phyloP scores from a whole-genome alignment of 2,329 filamentous ascomycete genomes.

The Alternaria sp. region DNA sequence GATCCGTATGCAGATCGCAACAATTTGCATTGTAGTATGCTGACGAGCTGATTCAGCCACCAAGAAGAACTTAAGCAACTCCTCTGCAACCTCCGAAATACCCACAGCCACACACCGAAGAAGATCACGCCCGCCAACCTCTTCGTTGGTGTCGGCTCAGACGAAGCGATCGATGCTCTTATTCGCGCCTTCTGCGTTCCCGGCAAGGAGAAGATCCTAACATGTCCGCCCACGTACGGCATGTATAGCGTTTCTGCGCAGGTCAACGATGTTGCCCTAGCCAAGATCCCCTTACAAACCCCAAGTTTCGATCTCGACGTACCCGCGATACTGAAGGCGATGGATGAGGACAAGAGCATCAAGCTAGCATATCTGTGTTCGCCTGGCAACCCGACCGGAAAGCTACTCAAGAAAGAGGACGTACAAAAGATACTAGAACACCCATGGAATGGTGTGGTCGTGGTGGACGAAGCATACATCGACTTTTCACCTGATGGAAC shows the following conservation, averaged over 20 bases:
- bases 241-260: constrained; percentile 97
- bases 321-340: constrained; percentile 70
- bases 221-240: constrained; percentile 96
- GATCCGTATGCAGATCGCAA: constrained; percentile 68
- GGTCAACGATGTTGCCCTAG: constrained; percentile 88
- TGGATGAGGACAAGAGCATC: constrained; percentile 72
- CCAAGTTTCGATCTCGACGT: constrained; percentile 77
- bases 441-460: constrained; percentile 94
- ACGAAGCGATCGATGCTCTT: constrained; percentile 95
- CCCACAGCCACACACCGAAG: constrained; percentile 78
- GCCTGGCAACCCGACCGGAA: constrained; percentile 92
- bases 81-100: constrained; percentile 88
- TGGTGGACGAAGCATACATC: constrained; percentile 95
- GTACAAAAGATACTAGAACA: constrained; percentile 79
- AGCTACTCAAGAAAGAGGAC: constrained; percentile 77
- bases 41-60: constrained; percentile 63
- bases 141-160: constrained; percentile 94
- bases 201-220: constrained; percentile 87
- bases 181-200: constrained; percentile 93
- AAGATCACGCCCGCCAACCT: constrained; percentile 81
- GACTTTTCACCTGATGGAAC: constrained; percentile 85
- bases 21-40: not conserved
- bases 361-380: constrained; percentile 95
- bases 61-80: constrained; percentile 85
- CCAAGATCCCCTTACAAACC: constrained; percentile 83